phyloP scores from a whole-genome alignment of 2,329 filamentous ascomycete species.

The Trichophyton schoenleinii region DNA sequence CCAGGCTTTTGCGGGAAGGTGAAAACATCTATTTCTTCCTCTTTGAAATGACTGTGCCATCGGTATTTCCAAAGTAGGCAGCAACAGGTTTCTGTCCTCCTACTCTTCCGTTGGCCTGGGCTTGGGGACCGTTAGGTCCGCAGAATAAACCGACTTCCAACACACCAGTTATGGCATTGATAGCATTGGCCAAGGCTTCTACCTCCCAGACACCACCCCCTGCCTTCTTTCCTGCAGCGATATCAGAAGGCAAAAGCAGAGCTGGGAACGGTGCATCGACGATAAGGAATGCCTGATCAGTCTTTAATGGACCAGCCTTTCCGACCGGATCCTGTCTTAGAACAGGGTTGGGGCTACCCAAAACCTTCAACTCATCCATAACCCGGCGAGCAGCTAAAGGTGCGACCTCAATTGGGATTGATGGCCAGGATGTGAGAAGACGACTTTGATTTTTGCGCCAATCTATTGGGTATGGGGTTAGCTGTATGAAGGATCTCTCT shows the following conservation, averaged over 20 bases:
- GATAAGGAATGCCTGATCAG: conserved; percentile 78
- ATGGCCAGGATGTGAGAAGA: conserved; percentile 64
- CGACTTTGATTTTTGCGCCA: conserved; percentile 76
- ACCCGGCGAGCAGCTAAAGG: conserved; percentile 72
- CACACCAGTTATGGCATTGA: conserved; percentile 75
- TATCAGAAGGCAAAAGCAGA: conserved; percentile 52
- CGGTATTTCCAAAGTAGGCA: conserved; percentile 87
- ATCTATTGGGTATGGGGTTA: conserved; percentile 39
- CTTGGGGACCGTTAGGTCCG: conserved; percentile 63
- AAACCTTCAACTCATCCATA: conserved; percentile 53
- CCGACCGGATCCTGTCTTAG: conserved; percentile 60
- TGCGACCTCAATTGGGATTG: conserved; percentile 85
- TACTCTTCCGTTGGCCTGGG: conserved; percentile 45
- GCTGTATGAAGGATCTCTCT: background rate
- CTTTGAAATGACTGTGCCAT: conserved; percentile 48
- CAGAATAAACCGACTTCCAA: conserved; percentile 86
- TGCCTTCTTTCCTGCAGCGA: conserved; percentile 31
- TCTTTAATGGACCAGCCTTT: conserved; percentile 66
- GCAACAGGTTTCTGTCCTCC: conserved; percentile 84
- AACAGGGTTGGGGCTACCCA: conserved; percentile 60
- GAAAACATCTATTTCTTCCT: background rate
- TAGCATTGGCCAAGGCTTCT: conserved; percentile 54
- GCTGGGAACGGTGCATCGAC: conserved; percentile 81
- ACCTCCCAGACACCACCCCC: conserved; percentile 65
- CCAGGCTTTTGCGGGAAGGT: background rate